Conservation (phyloP, 257 asterid genomes). For the Penstemon newberryi region DNA sequence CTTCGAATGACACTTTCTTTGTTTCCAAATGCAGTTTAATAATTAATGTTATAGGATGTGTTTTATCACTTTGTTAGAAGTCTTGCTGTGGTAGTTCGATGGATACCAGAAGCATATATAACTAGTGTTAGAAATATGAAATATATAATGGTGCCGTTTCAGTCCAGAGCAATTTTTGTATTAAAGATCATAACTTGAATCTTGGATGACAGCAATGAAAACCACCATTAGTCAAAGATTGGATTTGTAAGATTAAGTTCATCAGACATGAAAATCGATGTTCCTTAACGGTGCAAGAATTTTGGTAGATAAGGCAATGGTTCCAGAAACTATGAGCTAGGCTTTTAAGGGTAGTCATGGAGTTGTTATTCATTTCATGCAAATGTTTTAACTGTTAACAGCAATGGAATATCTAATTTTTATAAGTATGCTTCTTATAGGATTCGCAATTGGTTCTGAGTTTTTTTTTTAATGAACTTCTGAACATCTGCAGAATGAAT, state of each 20-base stretch:
- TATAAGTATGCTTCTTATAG: slow-evolving; percentile 1
- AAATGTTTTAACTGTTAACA: not conserved
- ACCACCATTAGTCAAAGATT: too few relatives aligned
- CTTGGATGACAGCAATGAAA: too few relatives aligned
- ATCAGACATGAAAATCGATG: too few relatives aligned
- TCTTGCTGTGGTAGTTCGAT: not conserved
- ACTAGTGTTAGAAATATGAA: not conserved
- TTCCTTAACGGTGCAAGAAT: not conserved
- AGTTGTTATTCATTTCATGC: not conserved
- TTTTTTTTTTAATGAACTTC: slow-evolving; percentile 22
- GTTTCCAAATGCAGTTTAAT: too few relatives aligned
- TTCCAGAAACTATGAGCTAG: slow-evolving; percentile 5
- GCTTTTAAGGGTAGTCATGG: not conserved
- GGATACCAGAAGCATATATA: not conserved
- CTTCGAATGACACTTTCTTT: not conserved
- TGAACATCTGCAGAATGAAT: slow-evolving; percentile 57
- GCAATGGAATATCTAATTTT: not conserved
- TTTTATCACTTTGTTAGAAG: not conserved
- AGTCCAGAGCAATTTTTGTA: too few relatives aligned
- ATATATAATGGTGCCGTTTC: too few relatives aligned
- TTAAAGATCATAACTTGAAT: too few relatives aligned
- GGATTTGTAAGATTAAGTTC: too few relatives aligned
- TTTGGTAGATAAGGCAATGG: not conserved
- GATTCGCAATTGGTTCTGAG: slow-evolving; percentile 19
- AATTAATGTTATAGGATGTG: not conserved